phyloP scores from a whole-genome alignment of 2,329 filamentous ascomycete species.

The Aspergillus quadrilineatus region DNA sequence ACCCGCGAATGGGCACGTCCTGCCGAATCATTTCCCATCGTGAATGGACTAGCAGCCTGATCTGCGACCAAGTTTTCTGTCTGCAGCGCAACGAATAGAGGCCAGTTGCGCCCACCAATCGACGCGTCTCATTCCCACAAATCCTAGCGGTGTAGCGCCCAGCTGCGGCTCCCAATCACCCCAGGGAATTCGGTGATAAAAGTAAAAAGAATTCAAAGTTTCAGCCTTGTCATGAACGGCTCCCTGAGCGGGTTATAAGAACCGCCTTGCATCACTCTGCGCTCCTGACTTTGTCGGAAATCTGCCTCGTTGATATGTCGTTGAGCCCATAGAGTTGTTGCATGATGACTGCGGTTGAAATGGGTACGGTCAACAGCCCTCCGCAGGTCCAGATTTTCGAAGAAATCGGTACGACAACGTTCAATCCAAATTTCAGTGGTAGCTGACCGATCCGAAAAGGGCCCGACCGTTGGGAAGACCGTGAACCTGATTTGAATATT shows the following conservation, averaged over 20 bases:
- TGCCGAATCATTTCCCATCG: background rate
- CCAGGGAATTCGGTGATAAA: background rate
- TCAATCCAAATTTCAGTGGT: background rate
- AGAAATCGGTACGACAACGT: slow-evolving; percentile 1
- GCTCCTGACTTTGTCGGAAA: background rate
- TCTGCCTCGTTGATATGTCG: background rate
- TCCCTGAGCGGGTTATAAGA: background rate
- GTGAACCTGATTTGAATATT: background rate
- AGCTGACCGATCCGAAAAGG: background rate
- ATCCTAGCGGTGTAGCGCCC: background rate
- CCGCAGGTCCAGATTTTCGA: background rate
- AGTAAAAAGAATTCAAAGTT: background rate
- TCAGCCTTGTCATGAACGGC: background rate
- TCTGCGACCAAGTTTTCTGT: background rate
- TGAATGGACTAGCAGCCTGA: background rate
- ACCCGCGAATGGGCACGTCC: background rate
- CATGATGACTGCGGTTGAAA: background rate
- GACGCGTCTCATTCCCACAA: background rate
- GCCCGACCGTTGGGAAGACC: background rate
- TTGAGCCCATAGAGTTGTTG: background rate
- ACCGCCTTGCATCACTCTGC: background rate
- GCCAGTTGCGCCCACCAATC: background rate
- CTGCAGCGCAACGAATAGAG: background rate
- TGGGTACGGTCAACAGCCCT: background rate
- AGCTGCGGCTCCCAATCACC: background rate